Base-by-base conservation (phyloP, 2,329 filamentous ascomycete genomes). In the Sclerotinia glacialis region DNA sequence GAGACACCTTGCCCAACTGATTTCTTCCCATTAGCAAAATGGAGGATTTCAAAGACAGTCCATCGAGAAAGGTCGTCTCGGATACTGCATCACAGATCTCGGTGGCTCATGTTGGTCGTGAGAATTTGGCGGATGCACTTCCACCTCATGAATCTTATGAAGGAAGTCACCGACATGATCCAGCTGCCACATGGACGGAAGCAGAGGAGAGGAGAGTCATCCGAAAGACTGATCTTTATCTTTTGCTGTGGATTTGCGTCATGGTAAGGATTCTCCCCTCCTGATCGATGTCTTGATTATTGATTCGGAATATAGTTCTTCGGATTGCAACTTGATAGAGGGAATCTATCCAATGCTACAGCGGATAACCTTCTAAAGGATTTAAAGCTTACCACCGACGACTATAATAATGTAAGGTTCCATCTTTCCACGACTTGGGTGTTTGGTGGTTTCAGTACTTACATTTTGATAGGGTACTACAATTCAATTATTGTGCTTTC, bases 241-340 rank as follows among this genome's bases (percentile, higher is more conserved):
- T 65, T 21, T 58, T 65, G 26, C 31, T 37, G 4, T 65, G 62
- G 62, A 42, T 65, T n/a, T 60, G 64, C 31, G 28, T 65, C 8
- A 65, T 65, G 64, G 64, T 61, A 37, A 42, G 23, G 2, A 26
- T 21, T 42, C 9, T 46, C 8, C 18, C n/a, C 2, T n/a, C 9
- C n/a, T 26, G 28, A 23, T 34, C 23, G 8, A 4, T 26, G 16
- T 6, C 23, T 44, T 21, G 21, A 21, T 53, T 31, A 37, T 21
- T 60, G 46, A 60, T 18, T 21, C 21, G 26, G n/a, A 34, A n/a
- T n/a, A 5, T 26, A 65, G 74, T 87, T 88, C 74, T 86, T 87
- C 68, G 83, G 83, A 1, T 79, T 88, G 5, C 83, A 88, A 69
- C 78, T 88, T 31, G 85, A 88, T 74, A 79, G 86, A 40, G 82